phyloP scores from a whole-genome alignment of 2,329 filamentous ascomycete genomes.

The Cordyceps militaris region DNA sequence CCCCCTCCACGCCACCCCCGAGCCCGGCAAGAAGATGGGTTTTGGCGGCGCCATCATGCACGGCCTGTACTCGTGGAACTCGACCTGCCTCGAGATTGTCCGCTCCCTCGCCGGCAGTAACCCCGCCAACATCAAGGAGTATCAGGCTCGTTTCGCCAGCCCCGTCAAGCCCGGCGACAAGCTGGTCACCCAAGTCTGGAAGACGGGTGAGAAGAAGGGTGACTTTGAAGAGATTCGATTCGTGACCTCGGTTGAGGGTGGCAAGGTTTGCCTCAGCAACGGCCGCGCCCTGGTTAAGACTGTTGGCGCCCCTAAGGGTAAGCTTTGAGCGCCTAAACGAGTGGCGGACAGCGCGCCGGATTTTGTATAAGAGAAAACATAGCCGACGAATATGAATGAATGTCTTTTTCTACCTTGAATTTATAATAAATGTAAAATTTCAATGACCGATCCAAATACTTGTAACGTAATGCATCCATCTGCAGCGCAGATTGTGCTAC shows the following conservation, averaged over 20 bases:
- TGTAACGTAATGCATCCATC: not conserved
- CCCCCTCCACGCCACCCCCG: constrained; percentile 80
- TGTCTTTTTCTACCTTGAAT: not conserved
- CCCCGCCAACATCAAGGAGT: constrained; percentile 76
- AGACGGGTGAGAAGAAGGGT: constrained; percentile 57
- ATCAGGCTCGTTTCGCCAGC: constrained; percentile 79
- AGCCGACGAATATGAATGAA: not conserved
- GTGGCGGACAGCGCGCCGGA: not conserved
- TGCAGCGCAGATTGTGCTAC: not conserved
- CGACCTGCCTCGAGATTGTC: constrained; percentile 64
- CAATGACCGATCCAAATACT: no score
- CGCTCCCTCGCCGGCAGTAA: constrained; percentile 68
- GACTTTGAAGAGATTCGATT: constrained; percentile 80
- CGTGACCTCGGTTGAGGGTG: constrained; percentile 66
- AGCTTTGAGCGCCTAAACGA: constrained; percentile 41
- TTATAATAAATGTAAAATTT: no score
- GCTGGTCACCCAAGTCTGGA: constrained; percentile 75
- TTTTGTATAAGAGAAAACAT: constrained; percentile 7
- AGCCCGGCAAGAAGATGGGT: constrained; percentile 81
- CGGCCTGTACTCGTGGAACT: constrained; percentile 84
- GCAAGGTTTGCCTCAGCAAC: constrained; percentile 82
- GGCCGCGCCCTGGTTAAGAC: constrained; percentile 72
- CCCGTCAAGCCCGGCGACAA: constrained; percentile 80
- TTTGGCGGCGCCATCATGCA: constrained; percentile 87
- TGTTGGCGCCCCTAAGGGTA: constrained; percentile 49